Evolutionary conservation across 306 rosid species (phyloP).

Genomic region (Ziziphus jujuba): DNA sequence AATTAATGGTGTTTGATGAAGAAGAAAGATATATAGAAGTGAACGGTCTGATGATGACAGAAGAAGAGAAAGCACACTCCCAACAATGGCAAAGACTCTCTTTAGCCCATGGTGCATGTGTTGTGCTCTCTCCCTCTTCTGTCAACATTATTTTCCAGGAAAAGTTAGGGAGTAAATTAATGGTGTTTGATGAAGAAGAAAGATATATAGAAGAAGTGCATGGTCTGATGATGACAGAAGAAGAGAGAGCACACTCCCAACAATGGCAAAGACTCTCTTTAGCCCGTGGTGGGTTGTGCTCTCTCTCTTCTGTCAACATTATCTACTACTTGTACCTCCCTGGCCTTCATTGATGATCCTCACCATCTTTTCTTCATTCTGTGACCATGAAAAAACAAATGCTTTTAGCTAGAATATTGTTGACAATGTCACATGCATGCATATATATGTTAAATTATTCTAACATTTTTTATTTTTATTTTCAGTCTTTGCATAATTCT

Average conservation of each 20-base stretch:
- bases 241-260: constrained; percentile 82
- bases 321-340: too few species aligned
- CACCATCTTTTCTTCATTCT: background rate
- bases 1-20: background rate
- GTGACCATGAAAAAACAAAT: background rate
- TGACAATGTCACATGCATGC: too few species aligned
- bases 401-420: too few species aligned
- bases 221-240: constrained; percentile 59
- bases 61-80: constrained; percentile 84
- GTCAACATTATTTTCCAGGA: too few species aligned
- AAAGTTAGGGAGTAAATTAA: background rate
- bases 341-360: too few species aligned
- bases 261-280: constrained; percentile 48
- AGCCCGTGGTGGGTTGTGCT: constrained; percentile 68
- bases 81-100: constrained; percentile 52
- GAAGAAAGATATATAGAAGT: background rate
- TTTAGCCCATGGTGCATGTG: constrained; percentile 50
- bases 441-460: too few species aligned
- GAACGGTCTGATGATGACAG: constrained; percentile 49
- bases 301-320: constrained; percentile 99
- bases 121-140: constrained; percentile 99
- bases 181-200: background rate
- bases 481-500: too few species aligned
- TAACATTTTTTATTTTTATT: too few species aligned
- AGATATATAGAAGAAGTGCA: background rate